These are phyloP conservation scores for Parmelia sp. DNA, from an alignment of 495 filamentous ascomycete genomes.

Conservation along the genomic window DNA sequence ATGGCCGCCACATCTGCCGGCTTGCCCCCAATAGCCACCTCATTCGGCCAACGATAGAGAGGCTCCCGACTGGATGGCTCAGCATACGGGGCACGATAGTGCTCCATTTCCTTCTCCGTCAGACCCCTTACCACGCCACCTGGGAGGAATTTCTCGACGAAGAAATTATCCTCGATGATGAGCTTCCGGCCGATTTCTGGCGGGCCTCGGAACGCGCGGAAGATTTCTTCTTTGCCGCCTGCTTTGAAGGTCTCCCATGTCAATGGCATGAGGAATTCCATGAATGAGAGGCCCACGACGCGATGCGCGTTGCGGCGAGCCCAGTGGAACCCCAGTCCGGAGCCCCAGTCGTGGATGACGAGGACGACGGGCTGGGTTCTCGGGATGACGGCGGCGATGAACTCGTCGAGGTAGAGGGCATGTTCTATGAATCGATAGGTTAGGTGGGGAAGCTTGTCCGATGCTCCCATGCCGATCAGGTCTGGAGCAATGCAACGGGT, in stretches of 20 bases:
- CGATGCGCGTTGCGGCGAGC: background rate
- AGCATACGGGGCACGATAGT: background rate
- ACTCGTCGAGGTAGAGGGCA: background rate
- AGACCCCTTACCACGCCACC: background rate
- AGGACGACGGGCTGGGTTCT: background rate
- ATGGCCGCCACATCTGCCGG: background rate
- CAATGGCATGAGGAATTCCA: background rate
- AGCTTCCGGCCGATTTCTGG: constrained; percentile 1
- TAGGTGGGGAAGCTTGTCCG: background rate
- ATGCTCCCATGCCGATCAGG: constrained; percentile 1
- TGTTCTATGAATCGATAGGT: background rate
- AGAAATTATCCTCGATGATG: background rate
- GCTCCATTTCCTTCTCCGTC: background rate
- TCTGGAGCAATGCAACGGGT: background rate
- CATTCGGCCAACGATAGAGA: background rate
- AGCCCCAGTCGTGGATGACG: background rate
- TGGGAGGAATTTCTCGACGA: background rate
- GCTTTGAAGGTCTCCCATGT: background rate
- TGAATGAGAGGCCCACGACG: background rate
- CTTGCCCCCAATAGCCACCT: background rate
- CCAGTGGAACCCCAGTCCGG: background rate
- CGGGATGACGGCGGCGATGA: background rate
- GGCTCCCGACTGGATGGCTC: background rate
- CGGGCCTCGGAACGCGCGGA: background rate
- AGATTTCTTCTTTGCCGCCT: background rate